Evolutionary conservation across 805 yeast species (phyloP).

Genomic region (Lachancea cidri): DNA sequence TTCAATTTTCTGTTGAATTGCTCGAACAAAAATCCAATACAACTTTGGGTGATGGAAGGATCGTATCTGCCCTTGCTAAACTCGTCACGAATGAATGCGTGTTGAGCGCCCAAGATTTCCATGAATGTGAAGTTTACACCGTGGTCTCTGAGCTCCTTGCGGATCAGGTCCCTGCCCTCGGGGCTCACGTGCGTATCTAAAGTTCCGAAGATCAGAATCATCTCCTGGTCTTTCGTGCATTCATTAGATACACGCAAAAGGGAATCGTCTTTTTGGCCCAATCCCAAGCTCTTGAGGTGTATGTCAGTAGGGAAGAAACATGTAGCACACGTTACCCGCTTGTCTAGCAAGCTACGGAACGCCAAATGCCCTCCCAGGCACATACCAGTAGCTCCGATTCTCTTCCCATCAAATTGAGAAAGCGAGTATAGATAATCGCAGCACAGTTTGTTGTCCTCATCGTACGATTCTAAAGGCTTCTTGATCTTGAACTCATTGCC

Average conservation of each 20-base stretch:
- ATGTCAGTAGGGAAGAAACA: conserved; percentile 81
- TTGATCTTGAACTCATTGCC: conserved; percentile 64
- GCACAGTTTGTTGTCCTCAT: conserved; percentile 63
- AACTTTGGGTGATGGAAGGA: conserved; percentile 64
- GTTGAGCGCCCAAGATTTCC: conserved; percentile 76
- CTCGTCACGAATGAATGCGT: conserved; percentile 79
- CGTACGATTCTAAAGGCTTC: conserved; percentile 67
- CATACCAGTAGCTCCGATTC: conserved; percentile 81
- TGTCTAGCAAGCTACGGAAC: conserved; percentile 56
- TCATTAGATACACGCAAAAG: conserved; percentile 47
- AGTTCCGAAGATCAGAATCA: conserved; percentile 69
- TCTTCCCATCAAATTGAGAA: conserved; percentile 58
- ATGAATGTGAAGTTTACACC: conserved; percentile 63
- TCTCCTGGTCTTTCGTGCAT: conserved; percentile 50
- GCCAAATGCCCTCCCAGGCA: conserved; percentile 84
- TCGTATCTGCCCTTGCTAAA: conserved; percentile 76
- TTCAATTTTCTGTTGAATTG: conserved; percentile 64
- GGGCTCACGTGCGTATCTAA: conserved; percentile 77
- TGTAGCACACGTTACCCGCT: conserved; percentile 59
- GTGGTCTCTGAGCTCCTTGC: conserved; percentile 52
- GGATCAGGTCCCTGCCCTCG: conserved; percentile 67
- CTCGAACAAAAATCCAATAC: conserved; percentile 64
- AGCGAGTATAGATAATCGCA: conserved; percentile 56
- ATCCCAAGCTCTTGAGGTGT: conserved; percentile 62
- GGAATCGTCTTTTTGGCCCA: conserved; percentile 61